A percentile compares a stretch with the other conserved stretches of the same genome.
Evolutionary conservation across 2,329 filamentous ascomycete species (phyloP).

Genomic region (Verticillium nubilum): DNA sequence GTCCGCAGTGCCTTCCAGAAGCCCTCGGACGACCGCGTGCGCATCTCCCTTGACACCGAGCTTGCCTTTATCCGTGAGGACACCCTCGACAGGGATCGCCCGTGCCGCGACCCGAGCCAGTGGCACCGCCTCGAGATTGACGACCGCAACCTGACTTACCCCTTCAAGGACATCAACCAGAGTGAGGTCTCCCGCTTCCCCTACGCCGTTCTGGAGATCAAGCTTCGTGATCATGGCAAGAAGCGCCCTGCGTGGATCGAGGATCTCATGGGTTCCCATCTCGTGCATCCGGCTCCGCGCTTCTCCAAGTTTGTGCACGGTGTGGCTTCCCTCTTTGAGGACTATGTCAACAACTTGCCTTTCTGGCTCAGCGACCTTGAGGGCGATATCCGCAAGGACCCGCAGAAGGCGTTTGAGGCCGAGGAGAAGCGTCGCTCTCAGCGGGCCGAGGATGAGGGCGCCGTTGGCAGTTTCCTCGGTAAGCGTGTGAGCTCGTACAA

Average conservation of each 20-base stretch:
- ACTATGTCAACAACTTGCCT: slow-evolving; percentile 91
- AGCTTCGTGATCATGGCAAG: slow-evolving; percentile 63
- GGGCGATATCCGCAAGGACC: slow-evolving; percentile 89
- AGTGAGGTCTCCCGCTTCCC: slow-evolving; percentile 90
- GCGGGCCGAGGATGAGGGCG: slow-evolving; percentile 79
- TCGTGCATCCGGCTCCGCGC: slow-evolving; percentile 80
- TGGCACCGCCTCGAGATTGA: slow-evolving; percentile 96
- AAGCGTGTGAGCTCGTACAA: slow-evolving; percentile 45
- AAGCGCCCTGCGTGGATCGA: slow-evolving; percentile 82
- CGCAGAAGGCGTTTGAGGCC: slow-evolving; percentile 82
- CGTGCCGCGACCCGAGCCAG: slow-evolving; percentile 78
- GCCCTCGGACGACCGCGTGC: slow-evolving; percentile 81
- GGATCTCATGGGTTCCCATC: slow-evolving; percentile 86
- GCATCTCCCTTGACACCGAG: slow-evolving; percentile 89
- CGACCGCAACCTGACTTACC: slow-evolving; percentile 73
- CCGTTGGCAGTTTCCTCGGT: slow-evolving; percentile 82
- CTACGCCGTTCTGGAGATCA: slow-evolving; percentile 87
- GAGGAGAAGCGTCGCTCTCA: slow-evolving; percentile 81
- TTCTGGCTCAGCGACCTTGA: slow-evolving; percentile 95
- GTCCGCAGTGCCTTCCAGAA: slow-evolving; percentile 95
- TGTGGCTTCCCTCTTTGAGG: slow-evolving; percentile 85
- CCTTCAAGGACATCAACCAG: slow-evolving; percentile 81
- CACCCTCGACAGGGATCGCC: slow-evolving; percentile 73
- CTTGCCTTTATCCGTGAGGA: slow-evolving; percentile 80
- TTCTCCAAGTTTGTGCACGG: slow-evolving; percentile 98